Percentiles rank a stretch among this genome's conserved stretches.
These are phyloP conservation scores for Bidens hawaiensis DNA, from an alignment of 140 eudicot genomes.

Conservation along the genomic window DNA sequence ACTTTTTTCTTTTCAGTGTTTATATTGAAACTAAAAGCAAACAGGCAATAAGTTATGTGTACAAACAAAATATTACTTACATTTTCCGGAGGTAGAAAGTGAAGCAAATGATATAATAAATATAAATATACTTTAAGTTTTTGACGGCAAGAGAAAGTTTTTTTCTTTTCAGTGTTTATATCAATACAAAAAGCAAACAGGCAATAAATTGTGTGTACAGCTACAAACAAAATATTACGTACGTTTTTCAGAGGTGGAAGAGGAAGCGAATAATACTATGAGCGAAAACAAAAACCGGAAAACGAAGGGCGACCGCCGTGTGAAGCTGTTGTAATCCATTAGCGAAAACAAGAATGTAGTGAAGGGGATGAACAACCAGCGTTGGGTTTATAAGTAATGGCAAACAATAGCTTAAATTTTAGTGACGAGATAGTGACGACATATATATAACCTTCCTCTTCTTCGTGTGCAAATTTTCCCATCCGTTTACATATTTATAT, in stretches of 20 bases:
- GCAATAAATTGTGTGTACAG: too few relatives aligned
- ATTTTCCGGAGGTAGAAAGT: constrained; percentile 26
- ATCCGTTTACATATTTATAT: background rate
- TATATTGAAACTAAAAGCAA: background rate
- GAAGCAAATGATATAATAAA: too few relatives aligned
- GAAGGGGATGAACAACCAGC: background rate
- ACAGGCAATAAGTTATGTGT: background rate
- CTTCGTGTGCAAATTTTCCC: background rate
- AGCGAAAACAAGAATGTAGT: background rate
- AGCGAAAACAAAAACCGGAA: background rate
- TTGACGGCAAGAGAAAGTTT: too few relatives aligned
- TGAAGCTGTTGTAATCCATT: constrained; percentile 1
- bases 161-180: too few relatives aligned
- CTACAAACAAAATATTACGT: too few relatives aligned
- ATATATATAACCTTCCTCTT: too few relatives aligned
- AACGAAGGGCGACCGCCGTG: background rate
- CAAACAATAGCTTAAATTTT: background rate
- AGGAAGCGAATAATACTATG: constrained; percentile 11
- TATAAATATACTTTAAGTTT: too few relatives aligned
- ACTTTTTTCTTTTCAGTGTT: too few relatives aligned
- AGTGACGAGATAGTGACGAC: background rate
- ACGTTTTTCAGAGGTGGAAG: too few relatives aligned
- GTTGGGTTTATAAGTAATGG: too few relatives aligned
- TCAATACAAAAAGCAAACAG: too few relatives aligned
- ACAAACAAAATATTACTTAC: too few relatives aligned